Evolutionary conservation across 257 asterid genomes (phyloP).

Genomic region (Ocimum tenuiflorum): DNA sequence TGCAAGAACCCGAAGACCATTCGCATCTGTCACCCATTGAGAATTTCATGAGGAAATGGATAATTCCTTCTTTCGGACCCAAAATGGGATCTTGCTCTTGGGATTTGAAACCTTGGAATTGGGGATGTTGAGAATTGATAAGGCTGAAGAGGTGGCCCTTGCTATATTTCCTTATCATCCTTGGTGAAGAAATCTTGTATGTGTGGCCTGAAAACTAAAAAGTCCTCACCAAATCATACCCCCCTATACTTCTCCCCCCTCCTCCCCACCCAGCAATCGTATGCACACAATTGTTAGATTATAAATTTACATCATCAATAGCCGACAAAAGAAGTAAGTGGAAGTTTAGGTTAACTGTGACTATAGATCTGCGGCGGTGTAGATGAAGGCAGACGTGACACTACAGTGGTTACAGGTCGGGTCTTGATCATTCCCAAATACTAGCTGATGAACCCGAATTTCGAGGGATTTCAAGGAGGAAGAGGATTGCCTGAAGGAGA

Average conservation of each 20-base stretch:
- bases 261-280: too few species aligned
- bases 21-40: slow-evolving; percentile 21
- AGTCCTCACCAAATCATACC: too few species aligned
- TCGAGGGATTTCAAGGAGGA: slow-evolving; percentile 25
- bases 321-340: too few species aligned
- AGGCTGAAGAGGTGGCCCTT: slow-evolving; percentile 31
- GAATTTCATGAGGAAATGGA: neutral
- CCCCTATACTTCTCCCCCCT: too few species aligned
- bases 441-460: slow-evolving; percentile 51
- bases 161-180: neutral
- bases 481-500: slow-evolving; percentile 15
- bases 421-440: slow-evolving; percentile 56
- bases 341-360: slow-evolving; percentile 77
- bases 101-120: slow-evolving; percentile 42
- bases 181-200: neutral
- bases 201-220: too few species aligned
- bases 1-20: slow-evolving; percentile 25
- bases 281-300: too few species aligned
- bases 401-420: slow-evolving; percentile 69
- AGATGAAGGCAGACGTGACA: slow-evolving; percentile 56
- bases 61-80: slow-evolving; percentile 18
- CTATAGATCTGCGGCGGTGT: slow-evolving; percentile 73
- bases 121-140: slow-evolving; percentile 42
- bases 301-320: too few species aligned
- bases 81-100: slow-evolving; percentile 18